phyloP scores from a whole-genome alignment of 2,329 filamentous ascomycete genomes.

The Ophiostoma tasmaniense region DNA sequence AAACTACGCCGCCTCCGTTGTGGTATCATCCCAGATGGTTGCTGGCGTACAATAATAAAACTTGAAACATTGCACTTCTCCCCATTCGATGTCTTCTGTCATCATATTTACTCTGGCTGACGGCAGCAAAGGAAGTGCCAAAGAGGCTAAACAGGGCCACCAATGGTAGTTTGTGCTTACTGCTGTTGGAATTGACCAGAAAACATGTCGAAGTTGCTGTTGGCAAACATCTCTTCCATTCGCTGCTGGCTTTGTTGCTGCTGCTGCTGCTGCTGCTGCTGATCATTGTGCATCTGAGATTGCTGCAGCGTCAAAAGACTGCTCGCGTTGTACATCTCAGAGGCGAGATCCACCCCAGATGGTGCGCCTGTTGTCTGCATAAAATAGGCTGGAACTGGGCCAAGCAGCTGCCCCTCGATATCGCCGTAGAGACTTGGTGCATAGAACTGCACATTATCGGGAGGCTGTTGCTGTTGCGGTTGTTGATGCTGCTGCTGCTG shows the following conservation, averaged over 20 bases:
- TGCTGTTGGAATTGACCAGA: constrained; percentile 6
- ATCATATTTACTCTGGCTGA: not conserved
- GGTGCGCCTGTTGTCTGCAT: constrained; percentile 16
- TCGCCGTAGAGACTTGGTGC: constrained; percentile 50
- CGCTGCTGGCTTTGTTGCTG: constrained; percentile 5
- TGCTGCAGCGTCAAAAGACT: constrained; percentile 18
- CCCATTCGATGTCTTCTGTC: not conserved
- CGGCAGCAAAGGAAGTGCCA: not conserved
- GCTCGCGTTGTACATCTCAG: constrained; percentile 19
- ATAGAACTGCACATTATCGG: constrained; percentile 39
- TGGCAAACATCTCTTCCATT: constrained; percentile 11
- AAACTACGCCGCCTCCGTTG: not conserved
- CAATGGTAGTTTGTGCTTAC: not conserved
- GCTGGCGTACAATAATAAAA: not conserved
- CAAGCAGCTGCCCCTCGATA: constrained; percentile 65
- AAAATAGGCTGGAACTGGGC: constrained; percentile 39
- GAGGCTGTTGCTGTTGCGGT: constrained; percentile 25
- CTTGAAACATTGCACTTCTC: not conserved
- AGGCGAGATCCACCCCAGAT: constrained; percentile 15
- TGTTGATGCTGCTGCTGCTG: constrained; percentile 27
- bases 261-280: constrained; percentile 15
- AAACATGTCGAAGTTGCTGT: constrained; percentile 15
- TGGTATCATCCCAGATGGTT: not conserved
- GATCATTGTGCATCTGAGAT: constrained; percentile 11
- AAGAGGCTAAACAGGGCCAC: not conserved